Conservation (phyloP, 2,329 filamentous ascomycete genomes). For the Escovopsis weberi region DNA sequence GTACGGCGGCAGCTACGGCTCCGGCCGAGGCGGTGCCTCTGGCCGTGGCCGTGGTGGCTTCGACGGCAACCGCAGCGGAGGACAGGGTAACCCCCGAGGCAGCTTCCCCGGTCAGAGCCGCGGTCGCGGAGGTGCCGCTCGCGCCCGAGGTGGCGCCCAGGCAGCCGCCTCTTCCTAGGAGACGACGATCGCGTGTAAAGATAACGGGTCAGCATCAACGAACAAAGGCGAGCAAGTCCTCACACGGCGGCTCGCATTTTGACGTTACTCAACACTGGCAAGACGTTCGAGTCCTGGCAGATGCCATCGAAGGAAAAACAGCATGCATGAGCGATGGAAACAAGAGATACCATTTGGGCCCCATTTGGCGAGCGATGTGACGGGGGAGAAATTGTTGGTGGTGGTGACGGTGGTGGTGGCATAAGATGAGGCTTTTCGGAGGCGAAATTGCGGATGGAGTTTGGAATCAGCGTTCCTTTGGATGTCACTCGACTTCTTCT, state of each 20-base stretch:
- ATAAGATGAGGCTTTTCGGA: background rate
- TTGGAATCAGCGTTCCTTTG: background rate
- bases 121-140: conserved; percentile 51
- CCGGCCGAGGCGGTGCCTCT: conserved; percentile 44
- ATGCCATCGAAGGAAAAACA: too few relatives aligned
- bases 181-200: too few relatives aligned
- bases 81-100: conserved; percentile 47
- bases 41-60: conserved; percentile 53
- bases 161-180: conserved; percentile 30
- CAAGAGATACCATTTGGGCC: too few relatives aligned
- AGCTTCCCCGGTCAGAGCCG: conserved; percentile 53
- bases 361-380: too few relatives aligned
- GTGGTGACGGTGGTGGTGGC: too few relatives aligned
- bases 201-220: too few relatives aligned
- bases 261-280: too few relatives aligned
- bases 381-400: too few relatives aligned
- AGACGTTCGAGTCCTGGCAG: too few relatives aligned
- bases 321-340: too few relatives aligned
- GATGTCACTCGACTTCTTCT: conserved; percentile 1
- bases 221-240: too few relatives aligned
- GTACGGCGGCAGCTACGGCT: conserved; percentile 52
- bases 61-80: conserved; percentile 43
- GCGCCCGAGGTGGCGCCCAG: conserved; percentile 47
- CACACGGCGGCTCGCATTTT: too few relatives aligned
- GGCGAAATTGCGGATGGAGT: background rate